These are phyloP conservation scores for Xylaria sp. DNA, from an alignment of 2,329 filamentous ascomycete genomes.

Conservation along the genomic window DNA sequence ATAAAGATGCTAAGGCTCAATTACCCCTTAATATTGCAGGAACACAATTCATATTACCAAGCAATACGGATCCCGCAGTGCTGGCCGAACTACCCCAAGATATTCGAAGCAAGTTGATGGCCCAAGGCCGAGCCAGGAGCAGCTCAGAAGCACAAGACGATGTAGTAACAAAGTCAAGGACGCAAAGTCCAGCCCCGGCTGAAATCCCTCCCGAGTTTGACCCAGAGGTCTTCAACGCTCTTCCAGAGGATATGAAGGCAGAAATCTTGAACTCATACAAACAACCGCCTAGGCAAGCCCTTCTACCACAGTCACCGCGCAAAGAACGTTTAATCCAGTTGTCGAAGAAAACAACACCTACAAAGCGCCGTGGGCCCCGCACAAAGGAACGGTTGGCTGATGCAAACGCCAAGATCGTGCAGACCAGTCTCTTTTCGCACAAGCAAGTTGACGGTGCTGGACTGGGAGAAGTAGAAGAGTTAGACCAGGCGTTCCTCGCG, in stretches of 20 bases:
- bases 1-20: constrained; percentile 66
- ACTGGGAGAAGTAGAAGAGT: constrained; percentile 57
- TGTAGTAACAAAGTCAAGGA: constrained; percentile 53
- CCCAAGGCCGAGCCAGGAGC: constrained; percentile 58
- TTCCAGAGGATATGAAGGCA: constrained; percentile 86
- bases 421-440: constrained; percentile 76
- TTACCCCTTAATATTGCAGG: constrained; percentile 81
- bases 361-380: constrained; percentile 68
- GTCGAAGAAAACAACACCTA: constrained; percentile 69
- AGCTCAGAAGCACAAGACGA: constrained; percentile 46
- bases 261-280: constrained; percentile 83
- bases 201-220: constrained; percentile 81
- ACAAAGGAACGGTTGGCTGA: constrained; percentile 64
- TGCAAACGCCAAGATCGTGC: constrained; percentile 70
- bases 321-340: constrained; percentile 65
- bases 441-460: constrained; percentile 46
- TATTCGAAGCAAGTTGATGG: constrained; percentile 80
- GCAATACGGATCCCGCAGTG: constrained; percentile 82
- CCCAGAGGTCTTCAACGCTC: constrained; percentile 80
- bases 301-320: constrained; percentile 63
- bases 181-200: constrained; percentile 51
- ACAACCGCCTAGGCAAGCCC: constrained; percentile 49
- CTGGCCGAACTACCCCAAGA: constrained; percentile 85
- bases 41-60: constrained; percentile 92
- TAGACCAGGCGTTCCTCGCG: constrained; percentile 80